Evolutionary conservation across 306 rosid species (phyloP).

Genomic region (Nissolia schottii): DNA sequence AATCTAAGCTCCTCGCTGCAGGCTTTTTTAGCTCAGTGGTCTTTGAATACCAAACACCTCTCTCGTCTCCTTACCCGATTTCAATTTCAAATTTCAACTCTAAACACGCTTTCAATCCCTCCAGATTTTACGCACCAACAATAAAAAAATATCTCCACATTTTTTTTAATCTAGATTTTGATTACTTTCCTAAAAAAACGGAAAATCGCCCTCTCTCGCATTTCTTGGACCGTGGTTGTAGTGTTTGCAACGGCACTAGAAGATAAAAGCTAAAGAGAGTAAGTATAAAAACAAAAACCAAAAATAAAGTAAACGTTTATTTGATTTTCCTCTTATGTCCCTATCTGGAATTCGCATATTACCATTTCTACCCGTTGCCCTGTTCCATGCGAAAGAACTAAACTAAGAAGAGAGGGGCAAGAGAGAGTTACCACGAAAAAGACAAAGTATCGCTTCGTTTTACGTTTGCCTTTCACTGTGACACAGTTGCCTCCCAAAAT

Average conservation of each 20-base stretch:
- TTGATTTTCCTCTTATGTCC: neutral
- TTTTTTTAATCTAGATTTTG: too few relatives aligned
- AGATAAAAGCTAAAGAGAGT: too few relatives aligned
- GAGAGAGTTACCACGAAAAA: neutral
- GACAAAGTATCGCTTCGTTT: neutral
- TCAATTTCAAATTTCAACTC: neutral
- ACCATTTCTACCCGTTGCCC: neutral
- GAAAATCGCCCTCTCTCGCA: neutral
- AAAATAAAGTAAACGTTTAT: too few relatives aligned
- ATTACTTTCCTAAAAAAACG: too few relatives aligned
- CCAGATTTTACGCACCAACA: too few relatives aligned
- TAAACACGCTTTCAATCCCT: neutral
- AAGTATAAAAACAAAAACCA: too few relatives aligned
- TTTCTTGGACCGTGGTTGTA: neutral
- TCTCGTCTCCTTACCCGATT: neutral
- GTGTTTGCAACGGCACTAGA: neutral
- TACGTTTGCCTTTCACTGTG: neutral
- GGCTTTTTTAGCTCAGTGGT: neutral
- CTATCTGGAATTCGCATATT: neutral
- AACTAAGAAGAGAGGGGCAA: neutral
- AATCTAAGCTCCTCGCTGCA: neutral
- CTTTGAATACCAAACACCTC: neutral
- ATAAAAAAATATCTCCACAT: too few relatives aligned
- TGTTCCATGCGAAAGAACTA: neutral
- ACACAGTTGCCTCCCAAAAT: neutral